Base-by-base conservation (phyloP, 352 stramenopile species). In the Phytophthora tentaculata region DNA sequence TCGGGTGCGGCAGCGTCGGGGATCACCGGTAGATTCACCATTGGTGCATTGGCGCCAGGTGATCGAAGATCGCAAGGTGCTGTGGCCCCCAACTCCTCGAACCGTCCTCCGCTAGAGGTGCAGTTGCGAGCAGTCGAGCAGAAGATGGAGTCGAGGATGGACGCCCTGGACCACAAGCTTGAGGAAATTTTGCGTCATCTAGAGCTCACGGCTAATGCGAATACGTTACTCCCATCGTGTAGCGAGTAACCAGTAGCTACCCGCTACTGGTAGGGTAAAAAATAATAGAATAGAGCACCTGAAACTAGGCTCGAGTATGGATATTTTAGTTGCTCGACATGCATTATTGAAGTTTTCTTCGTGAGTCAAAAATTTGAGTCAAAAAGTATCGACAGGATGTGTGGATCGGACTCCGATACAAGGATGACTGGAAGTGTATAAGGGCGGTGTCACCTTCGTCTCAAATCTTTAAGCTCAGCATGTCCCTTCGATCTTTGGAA, bases 121-220 rank as follows among this genome's bases (percentile, higher is more conserved):
- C 55, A 74, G 26, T 10, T 76, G 13, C 43, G 55, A 10, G 22
- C 68, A 12, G 71, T 73, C 35, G 69, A 81, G 51, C 70, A 74
- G 23, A 80, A 63, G 17, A 62, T 81, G 67, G 67, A 81, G 37
- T 45, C 41, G 1, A 65, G 64, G 23, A 68, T 81, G 59, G 48
- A 54, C 26, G 41, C 61, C 9, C 26, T 81, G 19, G 76, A 75
- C 32, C 10, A 51, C 51, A 81, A 81, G 48, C 66, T 80, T 19
- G 63, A 74, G 55, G 59, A 76, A 41, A 69, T 83, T 44, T 39
- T 83, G 44, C 41, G 26, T 23, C 61, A 67, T 28, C 51, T 78
- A 13, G 28, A n/a, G 35, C 37, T 44, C 0, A 2, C 26, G 20
- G 29, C 49, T 22, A 67, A 61, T n/a, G 20, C 64, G 3, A 49